A percentile compares a stretch with the other conserved stretches of the same genome.
phyloP scores from a whole-genome alignment of 306 rosid species.

The Trichosanthes cucumerina region DNA sequence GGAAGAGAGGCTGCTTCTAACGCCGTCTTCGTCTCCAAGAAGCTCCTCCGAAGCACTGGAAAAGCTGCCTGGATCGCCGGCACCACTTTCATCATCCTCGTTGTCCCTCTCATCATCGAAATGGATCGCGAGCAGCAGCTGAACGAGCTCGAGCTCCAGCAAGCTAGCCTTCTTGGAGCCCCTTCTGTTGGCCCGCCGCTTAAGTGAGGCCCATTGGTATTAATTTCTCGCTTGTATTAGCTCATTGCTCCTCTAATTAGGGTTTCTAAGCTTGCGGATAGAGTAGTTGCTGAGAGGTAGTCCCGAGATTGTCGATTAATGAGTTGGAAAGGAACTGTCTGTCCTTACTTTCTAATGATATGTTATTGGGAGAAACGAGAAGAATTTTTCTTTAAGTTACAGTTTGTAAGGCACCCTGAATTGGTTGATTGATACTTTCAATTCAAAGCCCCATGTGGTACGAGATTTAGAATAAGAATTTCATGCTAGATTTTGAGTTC shows the following conservation, averaged over 20 bases:
- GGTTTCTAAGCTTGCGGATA: neutral
- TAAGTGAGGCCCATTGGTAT: slow-evolving; percentile 22
- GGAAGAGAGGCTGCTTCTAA: slow-evolving; percentile 52
- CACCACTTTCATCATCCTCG: slow-evolving; percentile 63
- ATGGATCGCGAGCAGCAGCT: slow-evolving; percentile 97
- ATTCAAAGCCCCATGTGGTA: neutral
- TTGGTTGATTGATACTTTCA: neutral
- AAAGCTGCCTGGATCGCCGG: slow-evolving; percentile 96
- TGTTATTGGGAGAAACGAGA: neutral
- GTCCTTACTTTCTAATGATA: neutral
- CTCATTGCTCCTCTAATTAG: neutral
- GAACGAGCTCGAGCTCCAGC: slow-evolving; percentile 83
- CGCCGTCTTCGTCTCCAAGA: slow-evolving; percentile 40
- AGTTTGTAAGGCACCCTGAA: neutral
- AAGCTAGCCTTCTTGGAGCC: slow-evolving; percentile 80
- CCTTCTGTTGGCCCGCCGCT: slow-evolving; percentile 20
- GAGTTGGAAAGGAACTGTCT: neutral
- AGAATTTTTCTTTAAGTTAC: neutral
- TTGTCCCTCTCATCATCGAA: slow-evolving; percentile 74
- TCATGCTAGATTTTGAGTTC: neutral
- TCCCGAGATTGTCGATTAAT: neutral
- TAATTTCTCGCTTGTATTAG: neutral
- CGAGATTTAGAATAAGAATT: neutral
- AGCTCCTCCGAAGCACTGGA: slow-evolving; percentile 78
- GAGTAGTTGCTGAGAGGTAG: neutral